Evolutionary conservation across 345 rosid species (phyloP), one percentile per base, ranked within the genome.

Genomic region (Citrus mangshanensis): DNA sequence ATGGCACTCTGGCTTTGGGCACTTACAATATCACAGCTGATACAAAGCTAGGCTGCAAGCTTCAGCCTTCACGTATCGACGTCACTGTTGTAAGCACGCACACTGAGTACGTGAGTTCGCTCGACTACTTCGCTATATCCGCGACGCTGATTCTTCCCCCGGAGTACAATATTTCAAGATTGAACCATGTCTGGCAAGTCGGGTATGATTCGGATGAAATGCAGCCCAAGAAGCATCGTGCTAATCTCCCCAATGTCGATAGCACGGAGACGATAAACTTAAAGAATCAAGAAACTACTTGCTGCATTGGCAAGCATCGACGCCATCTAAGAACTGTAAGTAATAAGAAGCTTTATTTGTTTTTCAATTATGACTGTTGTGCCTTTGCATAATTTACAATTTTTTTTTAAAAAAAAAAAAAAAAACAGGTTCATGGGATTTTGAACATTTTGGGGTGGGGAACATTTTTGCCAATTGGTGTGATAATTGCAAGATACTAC

Each of bases 381-480:
- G 22, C 58, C 0, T 54, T 18, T 54, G 58, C 70, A 0, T 9
- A 66, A 21, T 19, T 66, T 10, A 66, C 16, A 12, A 7, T 42
- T 9, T 32, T 25, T 40, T 51, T 2, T 3, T 34, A 12, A 12
- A 3, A 0, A 30, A 42, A 12, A 3, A 0, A 30, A 42, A 13
- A 12, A 46, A 46, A 14, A 37, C 73, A 90, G 93, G 77, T 78
- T 24, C 93, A 90, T 77, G 93, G 93, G 30, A 73, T 83, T 10
- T 16, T 87, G 60, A 90, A 84, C 85, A 87, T 90, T 3, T 30
- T 83, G 12, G 91, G 89, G 34, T 90, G 91, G 91, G 93, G 93
- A 35, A 75, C 67, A 37, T 6, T 90, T 27, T 18, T 90, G 67
- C 93, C 93, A 0, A 22, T 70, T 19, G 93, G 93, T 12, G 89